phyloP scores from a whole-genome alignment of 768 basidiomycete genomes.

The Psilocybe cubensis region DNA sequence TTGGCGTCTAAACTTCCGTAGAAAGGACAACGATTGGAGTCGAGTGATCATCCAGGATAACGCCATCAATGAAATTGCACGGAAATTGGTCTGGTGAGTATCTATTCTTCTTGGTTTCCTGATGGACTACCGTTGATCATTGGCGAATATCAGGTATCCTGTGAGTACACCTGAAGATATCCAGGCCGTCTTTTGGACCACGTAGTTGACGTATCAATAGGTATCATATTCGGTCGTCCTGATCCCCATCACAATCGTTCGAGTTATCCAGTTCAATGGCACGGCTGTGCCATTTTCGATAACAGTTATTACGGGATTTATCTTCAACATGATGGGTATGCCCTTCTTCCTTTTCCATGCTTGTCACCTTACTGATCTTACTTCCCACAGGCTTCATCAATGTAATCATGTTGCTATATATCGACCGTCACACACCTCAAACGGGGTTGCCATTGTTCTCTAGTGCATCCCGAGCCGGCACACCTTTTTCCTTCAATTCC shows the following conservation, averaged over 20 bases:
- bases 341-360: background rate
- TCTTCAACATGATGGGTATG: conserved; percentile 36
- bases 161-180: conserved; percentile 1
- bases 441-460: conserved; percentile 8
- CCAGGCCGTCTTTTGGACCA: background rate
- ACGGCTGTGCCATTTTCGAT: conserved; percentile 26
- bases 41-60: conserved; percentile 6
- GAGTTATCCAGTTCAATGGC: conserved; percentile 29
- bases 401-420: conserved; percentile 18
- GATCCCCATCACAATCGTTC: conserved; percentile 31
- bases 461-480: background rate
- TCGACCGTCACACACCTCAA: conserved; percentile 5
- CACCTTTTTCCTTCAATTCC: background rate
- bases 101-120: background rate
- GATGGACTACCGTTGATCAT: background rate
- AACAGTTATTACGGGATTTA: conserved; percentile 21
- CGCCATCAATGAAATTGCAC: conserved; percentile 11
- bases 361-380: background rate
- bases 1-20: conserved; percentile 12
- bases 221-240: conserved; percentile 31
- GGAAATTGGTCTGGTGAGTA: conserved; percentile 14
- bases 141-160: conserved; percentile 10
- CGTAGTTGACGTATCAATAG: conserved; percentile 8
- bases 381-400: conserved; percentile 17
- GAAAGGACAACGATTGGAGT: conserved; percentile 5